Percentiles rank a stretch among this genome's conserved stretches.
These are phyloP conservation scores for Parasitella parasitica DNA, from an alignment of 371 early-diverging fungal species.

Conservation along the genomic window DNA sequence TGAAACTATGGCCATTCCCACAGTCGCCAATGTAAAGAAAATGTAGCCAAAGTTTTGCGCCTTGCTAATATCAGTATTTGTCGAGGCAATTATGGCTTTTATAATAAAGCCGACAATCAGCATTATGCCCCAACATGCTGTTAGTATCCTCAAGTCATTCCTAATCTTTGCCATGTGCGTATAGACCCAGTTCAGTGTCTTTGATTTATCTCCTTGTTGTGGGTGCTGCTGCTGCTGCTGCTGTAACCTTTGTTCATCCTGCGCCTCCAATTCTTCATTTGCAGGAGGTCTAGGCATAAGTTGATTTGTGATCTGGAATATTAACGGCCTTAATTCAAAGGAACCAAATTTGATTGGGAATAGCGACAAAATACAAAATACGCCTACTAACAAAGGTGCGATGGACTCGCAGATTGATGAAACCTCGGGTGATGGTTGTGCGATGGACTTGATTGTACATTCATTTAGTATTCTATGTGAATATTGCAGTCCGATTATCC, in stretches of 20 bases:
- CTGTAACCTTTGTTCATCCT: conserved; percentile 18
- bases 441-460: conserved; percentile 39
- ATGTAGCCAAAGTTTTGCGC: conserved; percentile 32
- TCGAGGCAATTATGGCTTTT: conserved; percentile 36
- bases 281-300: conserved; percentile 39
- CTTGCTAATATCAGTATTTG: conserved; percentile 23
- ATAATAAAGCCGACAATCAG: conserved; percentile 38
- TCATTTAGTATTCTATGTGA: background rate
- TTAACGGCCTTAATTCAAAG: conserved; percentile 33
- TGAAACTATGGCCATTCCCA: conserved; percentile 26
- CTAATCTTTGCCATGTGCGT: conserved; percentile 32
- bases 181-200: conserved; percentile 20
- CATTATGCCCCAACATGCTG: conserved; percentile 41
- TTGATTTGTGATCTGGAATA: conserved; percentile 42
- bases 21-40: conserved; percentile 32
- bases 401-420: conserved; percentile 40
- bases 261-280: conserved; percentile 20
- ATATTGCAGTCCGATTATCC: too few species aligned
- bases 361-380: conserved; percentile 37
- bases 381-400: conserved; percentile 32
- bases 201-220: background rate
- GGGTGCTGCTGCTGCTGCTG: background rate
- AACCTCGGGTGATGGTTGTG: conserved; percentile 31
- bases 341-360: conserved; percentile 38
- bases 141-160: conserved; percentile 40